These are phyloP conservation scores for Kalmusia sp. DNA, from an alignment of 2,329 filamentous ascomycete genomes.

Conservation along the genomic window DNA sequence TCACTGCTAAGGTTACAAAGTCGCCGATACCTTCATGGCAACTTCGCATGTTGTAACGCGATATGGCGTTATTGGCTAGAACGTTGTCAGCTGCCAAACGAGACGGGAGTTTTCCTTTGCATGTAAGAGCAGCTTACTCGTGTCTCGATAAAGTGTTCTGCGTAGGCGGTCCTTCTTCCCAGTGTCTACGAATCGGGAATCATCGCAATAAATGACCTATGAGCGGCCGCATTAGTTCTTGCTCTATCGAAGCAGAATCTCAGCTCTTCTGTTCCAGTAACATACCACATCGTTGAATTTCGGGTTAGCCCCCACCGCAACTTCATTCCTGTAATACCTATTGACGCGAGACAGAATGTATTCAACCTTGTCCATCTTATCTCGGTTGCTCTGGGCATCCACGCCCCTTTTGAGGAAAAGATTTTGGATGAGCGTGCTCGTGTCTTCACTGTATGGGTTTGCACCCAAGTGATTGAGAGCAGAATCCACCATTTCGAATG, in stretches of 20 bases:
- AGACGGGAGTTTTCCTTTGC: too few relatives aligned
- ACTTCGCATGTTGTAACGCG: neutral
- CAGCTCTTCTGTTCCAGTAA: too few relatives aligned
- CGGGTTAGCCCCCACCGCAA: neutral
- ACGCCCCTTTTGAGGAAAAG: slow-evolving; percentile 13
- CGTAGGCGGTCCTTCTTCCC: slow-evolving; percentile 3
- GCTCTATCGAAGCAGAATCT: too few relatives aligned
- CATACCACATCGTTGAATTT: slow-evolving; percentile 9
- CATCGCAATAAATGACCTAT: slow-evolving; percentile 14
- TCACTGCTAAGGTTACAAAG: slow-evolving; percentile 8
- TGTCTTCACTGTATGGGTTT: neutral
- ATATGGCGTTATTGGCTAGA: too few relatives aligned
- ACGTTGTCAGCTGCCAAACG: too few relatives aligned
- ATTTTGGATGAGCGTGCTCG: slow-evolving; percentile 3
- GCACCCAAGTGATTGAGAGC: slow-evolving; percentile 3
- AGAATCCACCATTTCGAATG: slow-evolving; percentile 15
- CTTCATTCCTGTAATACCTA: slow-evolving; percentile 2
- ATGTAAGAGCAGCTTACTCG: neutral
- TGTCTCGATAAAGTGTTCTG: neutral
- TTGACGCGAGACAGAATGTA: neutral
- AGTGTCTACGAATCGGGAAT: slow-evolving; percentile 7
- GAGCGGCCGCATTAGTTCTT: neutral
- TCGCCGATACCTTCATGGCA: neutral
- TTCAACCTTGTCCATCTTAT: neutral
- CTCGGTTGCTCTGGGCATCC: neutral